Evolutionary conservation across 148 eudicot species (phyloP), one percentile per base, ranked within the genome.

Genomic region (Pouteria glomerata): DNA sequence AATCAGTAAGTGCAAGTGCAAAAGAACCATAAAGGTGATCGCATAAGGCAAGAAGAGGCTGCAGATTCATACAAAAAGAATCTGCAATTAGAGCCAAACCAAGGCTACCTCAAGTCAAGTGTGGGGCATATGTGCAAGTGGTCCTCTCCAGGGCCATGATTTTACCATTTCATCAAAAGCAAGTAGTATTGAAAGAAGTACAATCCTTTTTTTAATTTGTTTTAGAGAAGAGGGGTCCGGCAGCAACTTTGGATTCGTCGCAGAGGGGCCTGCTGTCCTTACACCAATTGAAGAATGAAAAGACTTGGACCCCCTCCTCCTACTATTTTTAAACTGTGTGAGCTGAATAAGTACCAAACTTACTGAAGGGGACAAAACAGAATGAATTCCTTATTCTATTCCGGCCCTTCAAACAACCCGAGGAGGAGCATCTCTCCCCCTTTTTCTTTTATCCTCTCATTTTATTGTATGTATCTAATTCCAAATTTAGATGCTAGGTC

Each of bases 321-420:
- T 64, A 73, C 68, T 76, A 69, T 69, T 71, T 76, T 67, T 74
- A 67, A 77, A 45, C 74, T 77, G 66, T 59, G 65, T 76, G 66
- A 76, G 85, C 74, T 83, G 91, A 91, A 89, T 82, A 85, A 84
- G 88, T 89, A 80, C 94, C 92, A 87, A 85, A 87, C 86, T 86
- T 87, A 84, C 71, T 45, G 78, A 86, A 87, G 82, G 90, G 82
- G 89, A 84, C 86, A 75, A 74, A 69, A 73, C 73, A 74, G 88
- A 76, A 77, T 80, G 76, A 52, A 76, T 91, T 82, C 94, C 82
- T 70, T 87, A 87, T 87, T 87, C 89, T 79, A 87, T 81, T 82
- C 90, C 82, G 84, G 82, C 73, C 82, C 82, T 79, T 81, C 85
- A 87, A 78, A 89, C 88, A 78, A 73, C 86, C 80, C 78, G 63